These are phyloP conservation scores for Senecio squalidus DNA, from an alignment of 140 eudicot species.

Conservation along the genomic window DNA sequence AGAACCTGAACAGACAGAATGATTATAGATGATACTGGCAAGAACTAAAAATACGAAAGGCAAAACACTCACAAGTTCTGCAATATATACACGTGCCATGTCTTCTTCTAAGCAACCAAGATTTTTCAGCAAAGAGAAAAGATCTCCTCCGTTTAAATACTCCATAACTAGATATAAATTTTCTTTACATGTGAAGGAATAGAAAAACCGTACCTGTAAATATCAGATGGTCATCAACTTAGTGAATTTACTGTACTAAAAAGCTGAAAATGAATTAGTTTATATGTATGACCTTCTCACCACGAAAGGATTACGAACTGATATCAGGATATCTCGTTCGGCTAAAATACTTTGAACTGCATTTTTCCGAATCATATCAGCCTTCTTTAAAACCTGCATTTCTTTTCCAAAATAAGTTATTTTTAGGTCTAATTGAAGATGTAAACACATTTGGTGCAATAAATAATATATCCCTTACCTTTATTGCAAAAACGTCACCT, in stretches of 20 bases:
- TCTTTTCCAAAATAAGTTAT: slow-evolving; percentile 18
- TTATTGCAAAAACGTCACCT: slow-evolving; percentile 95
- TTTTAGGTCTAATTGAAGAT: slow-evolving; percentile 6
- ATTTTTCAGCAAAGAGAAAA: slow-evolving; percentile 79
- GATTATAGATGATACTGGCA: not conserved
- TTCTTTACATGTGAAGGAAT: slow-evolving; percentile 96
- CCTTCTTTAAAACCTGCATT: slow-evolving; percentile 86
- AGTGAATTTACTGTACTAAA: slow-evolving; percentile 13
- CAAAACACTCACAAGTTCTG: slow-evolving; percentile 66
- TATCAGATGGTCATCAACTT: slow-evolving; percentile 21
- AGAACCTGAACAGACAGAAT: slow-evolving; percentile 55
- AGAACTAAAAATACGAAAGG: not conserved
- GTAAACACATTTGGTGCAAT: not conserved
- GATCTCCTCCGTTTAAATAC: slow-evolving; percentile 96
- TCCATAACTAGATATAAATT: slow-evolving; percentile 98
- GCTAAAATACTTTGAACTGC: slow-evolving; percentile 98
- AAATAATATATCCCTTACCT: slow-evolving; percentile 45
- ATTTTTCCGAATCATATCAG: slow-evolving; percentile 97
- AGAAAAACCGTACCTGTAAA: slow-evolving; percentile 93
- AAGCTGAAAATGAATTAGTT: not conserved
- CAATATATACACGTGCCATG: slow-evolving; percentile 88
- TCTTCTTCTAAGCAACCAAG: slow-evolving; percentile 97
- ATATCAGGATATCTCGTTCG: slow-evolving; percentile 87
- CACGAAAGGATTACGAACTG: slow-evolving; percentile 95
- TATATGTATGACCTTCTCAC: slow-evolving; percentile 41